These are phyloP conservation scores for Blastobotrys elegans DNA, from an alignment of 1,139 yeast genomes.

Conservation along the genomic window DNA sequence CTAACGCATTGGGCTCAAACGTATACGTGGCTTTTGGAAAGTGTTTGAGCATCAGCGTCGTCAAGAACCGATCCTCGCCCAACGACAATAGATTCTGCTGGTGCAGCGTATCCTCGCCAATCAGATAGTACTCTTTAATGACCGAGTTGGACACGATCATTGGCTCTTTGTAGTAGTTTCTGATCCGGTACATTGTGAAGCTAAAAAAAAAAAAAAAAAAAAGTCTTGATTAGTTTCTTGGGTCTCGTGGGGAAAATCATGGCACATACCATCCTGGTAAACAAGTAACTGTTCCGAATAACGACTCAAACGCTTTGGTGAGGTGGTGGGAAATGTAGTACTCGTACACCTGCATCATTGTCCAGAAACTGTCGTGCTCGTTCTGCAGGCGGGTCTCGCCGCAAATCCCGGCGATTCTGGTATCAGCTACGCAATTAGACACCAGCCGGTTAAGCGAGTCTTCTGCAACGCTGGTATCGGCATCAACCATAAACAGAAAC, in stretches of 20 bases:
- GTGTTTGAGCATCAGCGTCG: slow-evolving; percentile 33
- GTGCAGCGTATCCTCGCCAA: slow-evolving; percentile 33
- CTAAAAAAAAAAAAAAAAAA: too few species aligned
- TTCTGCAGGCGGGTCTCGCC: slow-evolving; percentile 35
- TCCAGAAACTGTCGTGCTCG: slow-evolving; percentile 32
- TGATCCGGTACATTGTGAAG: slow-evolving; percentile 35
- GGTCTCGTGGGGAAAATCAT: neutral
- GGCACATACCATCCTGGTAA: slow-evolving; percentile 32
- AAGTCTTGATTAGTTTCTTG: too few species aligned
- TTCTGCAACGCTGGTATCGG: slow-evolving; percentile 33
- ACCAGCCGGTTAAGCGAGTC: slow-evolving; percentile 33
- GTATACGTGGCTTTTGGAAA: slow-evolving; percentile 32
- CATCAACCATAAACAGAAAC: slow-evolving; percentile 35
- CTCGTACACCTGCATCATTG: slow-evolving; percentile 37
- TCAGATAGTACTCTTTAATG: slow-evolving; percentile 32
- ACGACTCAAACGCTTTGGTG: slow-evolving; percentile 35
- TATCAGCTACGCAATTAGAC: slow-evolving; percentile 29
- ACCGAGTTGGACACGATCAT: slow-evolving; percentile 44
- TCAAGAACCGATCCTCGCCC: slow-evolving; percentile 36
- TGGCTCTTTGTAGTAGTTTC: slow-evolving; percentile 73
- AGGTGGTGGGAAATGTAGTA: slow-evolving; percentile 36
- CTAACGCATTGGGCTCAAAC: slow-evolving; percentile 33
- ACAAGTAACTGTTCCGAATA: slow-evolving; percentile 37
- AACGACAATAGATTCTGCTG: slow-evolving; percentile 33
- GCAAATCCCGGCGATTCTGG: slow-evolving; percentile 33